A percentile compares a stretch with the other conserved stretches of the same genome.
Evolutionary conservation across 2,329 filamentous ascomycete genomes (phyloP).

Genomic region (Sarocladium brachiariae): DNA sequence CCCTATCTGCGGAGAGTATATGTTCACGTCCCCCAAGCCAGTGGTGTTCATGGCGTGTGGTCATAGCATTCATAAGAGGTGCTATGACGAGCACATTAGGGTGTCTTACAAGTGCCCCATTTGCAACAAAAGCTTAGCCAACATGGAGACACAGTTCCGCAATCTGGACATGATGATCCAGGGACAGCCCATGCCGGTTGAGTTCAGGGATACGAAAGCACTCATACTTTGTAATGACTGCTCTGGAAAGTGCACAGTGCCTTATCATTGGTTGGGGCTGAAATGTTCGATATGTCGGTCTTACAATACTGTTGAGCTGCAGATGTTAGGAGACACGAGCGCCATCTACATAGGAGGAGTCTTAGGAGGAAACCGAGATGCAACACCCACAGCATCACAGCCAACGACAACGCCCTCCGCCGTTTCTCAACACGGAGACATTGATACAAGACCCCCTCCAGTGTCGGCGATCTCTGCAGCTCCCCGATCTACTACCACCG

Average conservation of each 20-base stretch:
- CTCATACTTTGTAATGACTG: slow-evolving; percentile 94
- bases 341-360: not conserved
- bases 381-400: not conserved
- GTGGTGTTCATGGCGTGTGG: slow-evolving; percentile 95
- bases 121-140: slow-evolving; percentile 92
- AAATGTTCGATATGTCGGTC: slow-evolving; percentile 73
- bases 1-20: slow-evolving; percentile 92
- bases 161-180: slow-evolving; percentile 84
- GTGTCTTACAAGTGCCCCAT: slow-evolving; percentile 93
- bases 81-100: slow-evolving; percentile 81
- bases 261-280: slow-evolving; percentile 90
- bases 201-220: slow-evolving; percentile 73
- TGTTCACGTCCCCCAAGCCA: slow-evolving; percentile 83
- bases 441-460: slow-evolving; percentile 16
- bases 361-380: not conserved
- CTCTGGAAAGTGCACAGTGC: slow-evolving; percentile 74
- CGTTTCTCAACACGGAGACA: not conserved
- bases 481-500: not conserved
- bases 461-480: slow-evolving; percentile 10
- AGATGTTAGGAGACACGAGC: slow-evolving; percentile 42
- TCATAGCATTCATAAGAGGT: slow-evolving; percentile 88
- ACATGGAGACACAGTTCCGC: slow-evolving; percentile 94
- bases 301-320: slow-evolving; percentile 62
- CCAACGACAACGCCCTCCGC: not conserved
- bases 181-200: slow-evolving; percentile 83